A percentile compares a stretch with the other conserved stretches of the same genome.
phyloP scores from a whole-genome alignment of 1,139 yeast genomes.

The Nadsonia starkeyi-henricii region DNA sequence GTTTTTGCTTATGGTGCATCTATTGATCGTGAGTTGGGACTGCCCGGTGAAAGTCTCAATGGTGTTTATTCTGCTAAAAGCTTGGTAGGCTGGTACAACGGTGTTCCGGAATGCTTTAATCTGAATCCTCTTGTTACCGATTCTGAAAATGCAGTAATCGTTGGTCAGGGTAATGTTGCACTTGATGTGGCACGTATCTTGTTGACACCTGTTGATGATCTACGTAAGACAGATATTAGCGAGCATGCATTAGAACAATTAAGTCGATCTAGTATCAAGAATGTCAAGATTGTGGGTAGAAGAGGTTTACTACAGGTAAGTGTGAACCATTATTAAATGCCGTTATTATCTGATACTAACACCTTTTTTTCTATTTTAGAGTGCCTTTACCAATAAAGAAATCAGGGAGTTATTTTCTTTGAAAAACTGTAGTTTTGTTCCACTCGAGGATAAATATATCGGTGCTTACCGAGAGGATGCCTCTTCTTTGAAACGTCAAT shows the following conservation, averaged over 20 bases:
- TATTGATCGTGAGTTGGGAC: slow-evolving; percentile 39
- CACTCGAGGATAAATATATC: slow-evolving; percentile 4
- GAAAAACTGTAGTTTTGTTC: slow-evolving; percentile 14
- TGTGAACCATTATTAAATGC: slow-evolving; percentile 5
- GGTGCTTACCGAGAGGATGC: slow-evolving; percentile 8
- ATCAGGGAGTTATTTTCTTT: slow-evolving; percentile 69
- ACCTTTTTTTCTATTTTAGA: slow-evolving; percentile 26
- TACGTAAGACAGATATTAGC: slow-evolving; percentile 59
- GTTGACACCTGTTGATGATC: slow-evolving; percentile 37
- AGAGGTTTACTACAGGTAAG: slow-evolving; percentile 42
- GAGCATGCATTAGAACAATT: slow-evolving; percentile 43
- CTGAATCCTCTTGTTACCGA: slow-evolving; percentile 42
- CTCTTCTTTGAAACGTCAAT: slow-evolving; percentile 1
- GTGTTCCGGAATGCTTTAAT: slow-evolving; percentile 48
- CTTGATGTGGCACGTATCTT: slow-evolving; percentile 77
- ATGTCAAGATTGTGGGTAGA: slow-evolving; percentile 67
- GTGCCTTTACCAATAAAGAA: slow-evolving; percentile 89
- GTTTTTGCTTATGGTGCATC: slow-evolving; percentile 77
- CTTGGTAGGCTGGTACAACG: slow-evolving; percentile 95
- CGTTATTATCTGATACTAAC: background rate
- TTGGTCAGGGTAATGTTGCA: slow-evolving; percentile 99
- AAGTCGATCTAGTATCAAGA: slow-evolving; percentile 37
- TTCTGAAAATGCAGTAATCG: slow-evolving; percentile 54
- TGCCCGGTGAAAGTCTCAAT: slow-evolving; percentile 43
- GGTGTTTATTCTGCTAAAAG: slow-evolving; percentile 77